These are phyloP conservation scores for Asterophora parasitica DNA, from an alignment of 768 basidiomycete species.

Conservation along the genomic window DNA sequence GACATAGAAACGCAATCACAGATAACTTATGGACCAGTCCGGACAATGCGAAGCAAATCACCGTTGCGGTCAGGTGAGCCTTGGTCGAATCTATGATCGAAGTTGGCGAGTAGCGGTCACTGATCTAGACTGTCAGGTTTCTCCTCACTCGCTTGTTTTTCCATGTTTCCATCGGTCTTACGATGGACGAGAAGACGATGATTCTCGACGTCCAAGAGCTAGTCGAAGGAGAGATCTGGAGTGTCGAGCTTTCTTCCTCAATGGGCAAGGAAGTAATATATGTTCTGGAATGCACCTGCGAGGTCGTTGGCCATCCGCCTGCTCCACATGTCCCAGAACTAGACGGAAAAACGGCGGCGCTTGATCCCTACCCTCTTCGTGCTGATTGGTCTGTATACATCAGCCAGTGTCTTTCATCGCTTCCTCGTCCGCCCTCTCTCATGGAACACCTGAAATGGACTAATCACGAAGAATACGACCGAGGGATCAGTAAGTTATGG, in stretches of 20 bases:
- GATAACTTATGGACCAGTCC: slow-evolving; percentile 54
- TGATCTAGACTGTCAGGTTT: slow-evolving; percentile 39
- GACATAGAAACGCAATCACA: slow-evolving; percentile 32
- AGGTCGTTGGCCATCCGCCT: slow-evolving; percentile 51
- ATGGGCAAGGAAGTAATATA: slow-evolving; percentile 35
- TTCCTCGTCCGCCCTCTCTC: slow-evolving; percentile 21
- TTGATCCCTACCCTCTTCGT: slow-evolving; percentile 29
- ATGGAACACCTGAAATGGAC: slow-evolving; percentile 53
- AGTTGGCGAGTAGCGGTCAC: slow-evolving; percentile 1
- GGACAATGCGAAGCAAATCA: slow-evolving; percentile 52
- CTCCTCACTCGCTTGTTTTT: slow-evolving; percentile 62
- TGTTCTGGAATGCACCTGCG: slow-evolving; percentile 69
- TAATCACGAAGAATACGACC: slow-evolving; percentile 65
- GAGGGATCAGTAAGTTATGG: slow-evolving; percentile 69
- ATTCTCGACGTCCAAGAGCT: slow-evolving; percentile 50
- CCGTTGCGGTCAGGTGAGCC: slow-evolving; percentile 50
- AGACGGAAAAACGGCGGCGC: not conserved
- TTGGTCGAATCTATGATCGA: not conserved
- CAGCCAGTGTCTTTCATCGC: slow-evolving; percentile 12
- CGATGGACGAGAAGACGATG: slow-evolving; percentile 22
- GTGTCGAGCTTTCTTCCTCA: slow-evolving; percentile 31
- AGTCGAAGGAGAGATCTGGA: slow-evolving; percentile 58
- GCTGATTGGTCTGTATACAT: slow-evolving; percentile 69
- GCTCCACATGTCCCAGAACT: not conserved
- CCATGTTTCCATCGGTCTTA: slow-evolving; percentile 46